Conservation (phyloP, 2,329 filamentous ascomycete genomes). For the Cryphonectria parasitica region DNA sequence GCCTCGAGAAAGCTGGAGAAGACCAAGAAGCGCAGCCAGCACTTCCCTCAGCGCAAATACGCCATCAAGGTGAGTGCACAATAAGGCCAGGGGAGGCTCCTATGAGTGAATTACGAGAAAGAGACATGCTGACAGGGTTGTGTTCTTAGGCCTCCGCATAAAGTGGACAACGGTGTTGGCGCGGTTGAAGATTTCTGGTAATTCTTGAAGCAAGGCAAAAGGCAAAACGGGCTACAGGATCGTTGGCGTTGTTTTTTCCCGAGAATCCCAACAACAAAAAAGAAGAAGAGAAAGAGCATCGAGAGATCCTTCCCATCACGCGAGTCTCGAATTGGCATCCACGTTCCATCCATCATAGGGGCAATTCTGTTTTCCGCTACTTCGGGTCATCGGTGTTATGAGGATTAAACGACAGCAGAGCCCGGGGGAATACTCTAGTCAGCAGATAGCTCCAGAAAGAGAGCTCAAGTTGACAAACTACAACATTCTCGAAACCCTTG, state of each 20-base stretch:
- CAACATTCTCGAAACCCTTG: conserved; percentile 8
- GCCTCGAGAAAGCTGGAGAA: conserved; percentile 83
- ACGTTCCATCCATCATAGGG: conserved; percentile 26
- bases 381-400: conserved; percentile 31
- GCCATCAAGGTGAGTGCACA: conserved; percentile 85
- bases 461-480: conserved; percentile 31
- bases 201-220: conserved; percentile 29
- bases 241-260: conserved; percentile 28
- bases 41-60: conserved; percentile 99
- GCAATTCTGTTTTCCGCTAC: conserved; percentile 31
- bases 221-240: conserved; percentile 30
- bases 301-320: conserved; percentile 9
- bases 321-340: conserved; percentile 29
- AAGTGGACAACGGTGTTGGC: conserved; percentile 26
- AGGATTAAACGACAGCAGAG: conserved; percentile 30
- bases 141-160: conserved; percentile 29
- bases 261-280: conserved; percentile 1
- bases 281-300: conserved; percentile 12
- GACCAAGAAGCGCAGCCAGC: conserved; percentile 91
- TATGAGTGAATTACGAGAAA: background rate
- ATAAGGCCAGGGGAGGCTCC: background rate
- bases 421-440: conserved; percentile 26
- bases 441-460: conserved; percentile 31
- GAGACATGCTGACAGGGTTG: conserved; percentile 10
- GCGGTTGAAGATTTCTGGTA: conserved; percentile 29